These are phyloP conservation scores for Acanthamoeba triangularis DNA, from an alignment of 208 protist genomes.

Conservation along the genomic window DNA sequence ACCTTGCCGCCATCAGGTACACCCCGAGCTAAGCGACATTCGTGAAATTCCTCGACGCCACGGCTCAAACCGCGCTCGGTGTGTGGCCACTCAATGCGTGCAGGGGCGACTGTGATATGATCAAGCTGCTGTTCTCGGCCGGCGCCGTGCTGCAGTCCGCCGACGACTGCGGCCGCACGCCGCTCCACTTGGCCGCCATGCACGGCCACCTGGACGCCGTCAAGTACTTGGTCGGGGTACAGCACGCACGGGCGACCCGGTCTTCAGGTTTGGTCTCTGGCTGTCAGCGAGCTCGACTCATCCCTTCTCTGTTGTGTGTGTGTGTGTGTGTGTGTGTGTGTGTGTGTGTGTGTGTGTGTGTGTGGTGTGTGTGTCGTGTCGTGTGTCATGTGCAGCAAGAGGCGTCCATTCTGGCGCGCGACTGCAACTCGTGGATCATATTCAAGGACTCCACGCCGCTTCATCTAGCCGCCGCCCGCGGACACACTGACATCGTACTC, in stretches of 20 bases:
- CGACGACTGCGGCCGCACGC: slow-evolving; percentile 3
- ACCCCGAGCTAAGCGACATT: background rate
- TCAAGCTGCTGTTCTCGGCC: background rate
- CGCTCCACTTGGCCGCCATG: background rate
- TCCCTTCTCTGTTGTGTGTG: no score
- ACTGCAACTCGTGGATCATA: slow-evolving; percentile 17
- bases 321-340: slow-evolving; percentile 57
- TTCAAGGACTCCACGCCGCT: slow-evolving; percentile 27
- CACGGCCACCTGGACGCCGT: background rate
- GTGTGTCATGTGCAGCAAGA: background rate
- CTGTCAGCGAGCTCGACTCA: background rate
- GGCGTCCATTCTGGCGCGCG: background rate
- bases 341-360: slow-evolving; percentile 34
- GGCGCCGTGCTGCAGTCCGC: background rate
- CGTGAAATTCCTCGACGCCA: background rate
- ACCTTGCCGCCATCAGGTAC: slow-evolving; percentile 25
- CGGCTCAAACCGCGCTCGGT: background rate
- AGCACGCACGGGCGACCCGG: background rate
- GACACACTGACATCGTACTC: slow-evolving; percentile 22
- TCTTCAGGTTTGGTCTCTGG: background rate
- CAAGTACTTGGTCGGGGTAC: slow-evolving; percentile 1
- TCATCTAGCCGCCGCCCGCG: background rate
- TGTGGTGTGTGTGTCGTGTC: background rate
- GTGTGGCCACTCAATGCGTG: no score
- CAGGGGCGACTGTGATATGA: slow-evolving; percentile 13